These are phyloP conservation scores for Danielia oregonensis DNA, from an alignment of 805 yeast species.

Conservation along the genomic window DNA sequence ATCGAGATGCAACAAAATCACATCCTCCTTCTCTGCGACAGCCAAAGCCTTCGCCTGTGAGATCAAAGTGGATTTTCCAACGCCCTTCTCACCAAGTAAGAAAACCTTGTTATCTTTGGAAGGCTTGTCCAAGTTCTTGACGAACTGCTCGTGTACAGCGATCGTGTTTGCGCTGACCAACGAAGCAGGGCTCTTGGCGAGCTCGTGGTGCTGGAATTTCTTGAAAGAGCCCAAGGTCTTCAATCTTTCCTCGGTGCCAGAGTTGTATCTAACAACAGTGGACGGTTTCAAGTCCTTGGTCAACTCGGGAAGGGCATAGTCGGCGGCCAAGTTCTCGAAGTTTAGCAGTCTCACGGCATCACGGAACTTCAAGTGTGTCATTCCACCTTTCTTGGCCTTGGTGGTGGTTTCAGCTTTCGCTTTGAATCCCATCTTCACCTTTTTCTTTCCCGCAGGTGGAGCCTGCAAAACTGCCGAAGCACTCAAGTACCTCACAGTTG, in stretches of 20 bases:
- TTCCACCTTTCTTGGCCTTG: slow-evolving; percentile 36
- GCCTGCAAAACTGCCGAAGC: slow-evolving; percentile 10
- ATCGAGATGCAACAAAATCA: slow-evolving; percentile 61
- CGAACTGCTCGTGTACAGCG: slow-evolving; percentile 33
- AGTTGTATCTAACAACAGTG: slow-evolving; percentile 34
- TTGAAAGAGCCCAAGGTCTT: slow-evolving; percentile 60
- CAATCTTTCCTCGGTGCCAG: slow-evolving; percentile 40
- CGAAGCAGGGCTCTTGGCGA: slow-evolving; percentile 57
- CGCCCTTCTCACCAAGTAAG: slow-evolving; percentile 68
- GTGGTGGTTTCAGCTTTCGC: slow-evolving; percentile 12
- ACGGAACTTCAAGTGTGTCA: slow-evolving; percentile 37
- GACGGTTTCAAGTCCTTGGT: slow-evolving; percentile 12
- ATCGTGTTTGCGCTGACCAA: slow-evolving; percentile 52
- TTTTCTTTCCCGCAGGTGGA: slow-evolving; percentile 20
- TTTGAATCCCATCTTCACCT: slow-evolving; percentile 22
- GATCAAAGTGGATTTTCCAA: slow-evolving; percentile 73
- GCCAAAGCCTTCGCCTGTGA: slow-evolving; percentile 67
- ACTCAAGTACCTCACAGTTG: slow-evolving; percentile 7
- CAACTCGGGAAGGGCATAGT: slow-evolving; percentile 6
- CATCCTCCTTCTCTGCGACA: slow-evolving; percentile 23
- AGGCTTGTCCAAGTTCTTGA: slow-evolving; percentile 28
- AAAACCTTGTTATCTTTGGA: slow-evolving; percentile 46
- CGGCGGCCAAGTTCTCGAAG: slow-evolving; percentile 31
- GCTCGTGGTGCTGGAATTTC: slow-evolving; percentile 60
- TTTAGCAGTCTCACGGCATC: slow-evolving; percentile 35